Base-by-base conservation (phyloP, 1,284 basidiomycete genomes). In the Leucoagaricus sp. region DNA sequence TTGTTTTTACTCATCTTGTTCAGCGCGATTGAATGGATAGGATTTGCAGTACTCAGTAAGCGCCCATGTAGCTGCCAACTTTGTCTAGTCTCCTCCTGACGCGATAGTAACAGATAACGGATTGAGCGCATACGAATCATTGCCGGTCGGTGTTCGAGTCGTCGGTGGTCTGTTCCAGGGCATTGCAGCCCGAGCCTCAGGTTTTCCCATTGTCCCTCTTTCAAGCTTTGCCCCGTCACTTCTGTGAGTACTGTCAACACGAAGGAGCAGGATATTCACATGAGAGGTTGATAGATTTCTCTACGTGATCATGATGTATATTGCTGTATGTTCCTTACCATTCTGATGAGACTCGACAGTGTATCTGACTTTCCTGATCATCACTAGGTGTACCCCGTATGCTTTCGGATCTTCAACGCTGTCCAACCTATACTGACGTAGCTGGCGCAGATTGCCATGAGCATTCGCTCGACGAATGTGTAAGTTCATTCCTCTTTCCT, bases 401-500 rank as follows among this genome's bases (percentile, higher is more conserved):
- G 75, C 69, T 13, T 29, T 49, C 13, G 25, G 1, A 21, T 25
- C 7, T 45, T 17, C n/a, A 41, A 41, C 7, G 28, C 31, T 48
- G 38, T n/a, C 23, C 31, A 15, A n/a, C 28, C 19, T 1, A 23
- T 31, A 33, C 36, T 49, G 6, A 52, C 46, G 47, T 49, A 38
- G 23, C 36, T 42, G 49, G 31, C 15, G n/a, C 57, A 81, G 80
- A 74, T 83, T 12, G 80, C 79, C 0, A 66, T 83, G 67, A 89
- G 87, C 58, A 87, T 93, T 47, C 85, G 90, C 13, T 81, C 87
- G 2, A 93, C 91, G 1, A 94, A 94, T 69, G 90, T 93, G 63
- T 93, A 84, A 68, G 89, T 64, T 5, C 50, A 12, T 50, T 28
- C 13, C 3, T 19, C 41, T 3, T 49, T 42, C 17, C 3, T 33